phyloP scores from a whole-genome alignment of 2,329 filamentous ascomycete species.

The Fusarium euwallaceae region DNA sequence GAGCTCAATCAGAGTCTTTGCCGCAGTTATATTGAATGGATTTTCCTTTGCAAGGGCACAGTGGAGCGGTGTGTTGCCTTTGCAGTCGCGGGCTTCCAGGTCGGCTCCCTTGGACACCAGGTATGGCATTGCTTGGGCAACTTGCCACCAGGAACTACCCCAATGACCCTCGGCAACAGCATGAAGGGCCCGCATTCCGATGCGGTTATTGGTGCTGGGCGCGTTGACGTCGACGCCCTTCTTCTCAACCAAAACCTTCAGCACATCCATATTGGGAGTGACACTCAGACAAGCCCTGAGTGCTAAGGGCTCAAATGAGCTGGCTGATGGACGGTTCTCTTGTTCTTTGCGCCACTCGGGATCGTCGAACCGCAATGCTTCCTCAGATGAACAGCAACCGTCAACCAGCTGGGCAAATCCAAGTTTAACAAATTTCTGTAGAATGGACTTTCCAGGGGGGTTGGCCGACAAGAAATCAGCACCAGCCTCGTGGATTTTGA shows the following conservation, averaged over 20 bases:
- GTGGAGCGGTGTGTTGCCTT: conserved; percentile 24
- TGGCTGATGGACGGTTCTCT: neutral
- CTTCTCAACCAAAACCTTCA: conserved; percentile 33
- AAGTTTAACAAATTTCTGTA: conserved; percentile 13
- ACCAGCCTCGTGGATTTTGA: conserved; percentile 15
- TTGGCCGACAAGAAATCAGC: conserved; percentile 16
- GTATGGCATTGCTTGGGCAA: conserved; percentile 32
- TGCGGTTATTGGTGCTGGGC: neutral
- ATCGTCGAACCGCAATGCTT: conserved; percentile 11
- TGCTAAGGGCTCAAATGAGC: neutral
- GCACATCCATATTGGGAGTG: conserved; percentile 33
- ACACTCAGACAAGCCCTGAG: conserved; percentile 16
- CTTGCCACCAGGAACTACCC: conserved; percentile 31
- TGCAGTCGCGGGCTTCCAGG: conserved; percentile 12
- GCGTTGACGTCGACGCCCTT: conserved; percentile 22
- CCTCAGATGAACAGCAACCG: conserved; percentile 23
- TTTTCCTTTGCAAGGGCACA: conserved; percentile 3
- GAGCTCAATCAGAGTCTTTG: conserved; percentile 11
- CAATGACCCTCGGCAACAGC: neutral
- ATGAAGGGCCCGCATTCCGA: conserved; percentile 22
- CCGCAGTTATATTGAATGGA: neutral
- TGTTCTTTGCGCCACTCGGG: neutral
- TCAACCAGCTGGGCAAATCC: conserved; percentile 30
- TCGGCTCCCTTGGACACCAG: conserved; percentile 35
- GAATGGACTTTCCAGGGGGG: neutral